Percentiles rank a stretch among this genome's conserved stretches.
Evolutionary conservation across 2,329 filamentous ascomycete genomes (phyloP).

Genomic region (Talaromyces sp.): DNA sequence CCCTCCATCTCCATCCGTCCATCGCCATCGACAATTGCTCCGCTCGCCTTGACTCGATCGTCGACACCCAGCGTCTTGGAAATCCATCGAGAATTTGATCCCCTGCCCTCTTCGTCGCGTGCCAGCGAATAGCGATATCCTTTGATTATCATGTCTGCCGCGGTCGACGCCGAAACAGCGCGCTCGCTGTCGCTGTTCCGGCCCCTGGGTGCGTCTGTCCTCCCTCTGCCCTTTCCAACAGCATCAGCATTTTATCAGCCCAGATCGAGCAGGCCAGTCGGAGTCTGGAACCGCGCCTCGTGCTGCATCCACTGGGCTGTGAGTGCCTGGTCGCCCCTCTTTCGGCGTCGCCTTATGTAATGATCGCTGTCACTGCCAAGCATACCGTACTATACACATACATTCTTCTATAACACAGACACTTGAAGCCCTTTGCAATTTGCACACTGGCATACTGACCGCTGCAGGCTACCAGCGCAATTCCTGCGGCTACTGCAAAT

Average conservation of each 20-base stretch:
- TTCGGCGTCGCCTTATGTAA: background rate
- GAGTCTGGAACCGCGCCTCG: slow-evolving; percentile 23
- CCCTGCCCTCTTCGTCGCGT: background rate
- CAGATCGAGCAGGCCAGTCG: slow-evolving; percentile 26
- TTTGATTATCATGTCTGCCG: background rate
- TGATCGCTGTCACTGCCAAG: background rate
- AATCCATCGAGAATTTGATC: background rate
- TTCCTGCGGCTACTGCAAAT: slow-evolving; percentile 47
- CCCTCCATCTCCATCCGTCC: background rate
- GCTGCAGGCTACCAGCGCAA: slow-evolving; percentile 42
- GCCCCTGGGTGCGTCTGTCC: slow-evolving; percentile 35
- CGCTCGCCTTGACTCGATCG: no score
- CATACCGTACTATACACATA: background rate
- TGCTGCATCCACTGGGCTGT: slow-evolving; percentile 27
- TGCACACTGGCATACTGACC: slow-evolving; percentile 9
- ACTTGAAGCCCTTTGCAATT: background rate
- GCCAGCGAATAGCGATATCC: background rate
- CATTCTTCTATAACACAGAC: background rate
- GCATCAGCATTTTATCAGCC: background rate
- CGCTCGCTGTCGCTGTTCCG: slow-evolving; percentile 41
- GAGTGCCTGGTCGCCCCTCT: background rate
- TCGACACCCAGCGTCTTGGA: no score
- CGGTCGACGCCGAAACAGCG: slow-evolving; percentile 32
- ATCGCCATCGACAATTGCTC: background rate
- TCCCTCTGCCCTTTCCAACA: slow-evolving; percentile 13